Percentiles rank a stretch among this genome's conserved stretches.
Conservation (phyloP, 179 eudicot genomes). For the Gypsophila paniculata region DNA sequence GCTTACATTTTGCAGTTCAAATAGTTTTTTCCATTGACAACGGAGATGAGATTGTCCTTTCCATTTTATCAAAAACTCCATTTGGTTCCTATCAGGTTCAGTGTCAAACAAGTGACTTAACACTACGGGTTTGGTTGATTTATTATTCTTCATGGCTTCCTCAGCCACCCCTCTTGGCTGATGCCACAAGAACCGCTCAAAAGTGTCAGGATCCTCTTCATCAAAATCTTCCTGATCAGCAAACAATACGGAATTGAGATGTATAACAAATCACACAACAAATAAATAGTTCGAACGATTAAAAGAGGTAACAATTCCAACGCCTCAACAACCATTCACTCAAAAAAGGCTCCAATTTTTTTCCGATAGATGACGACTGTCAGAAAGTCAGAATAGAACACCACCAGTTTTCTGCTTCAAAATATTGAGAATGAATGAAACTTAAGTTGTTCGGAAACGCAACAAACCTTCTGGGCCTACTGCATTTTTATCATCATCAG, state of each 20-base stretch:
- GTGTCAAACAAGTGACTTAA: slow-evolving; percentile 71
- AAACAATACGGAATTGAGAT: background rate
- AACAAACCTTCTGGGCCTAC: slow-evolving; percentile 71
- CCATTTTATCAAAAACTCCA: slow-evolving; percentile 94
- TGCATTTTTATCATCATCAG: slow-evolving; percentile 67
- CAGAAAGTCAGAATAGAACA: too few relatives aligned
- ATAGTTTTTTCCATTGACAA: slow-evolving; percentile 80
- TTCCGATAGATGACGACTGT: too few relatives aligned
- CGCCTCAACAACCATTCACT: background rate
- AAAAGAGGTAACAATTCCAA: background rate
- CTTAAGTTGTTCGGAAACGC: background rate
- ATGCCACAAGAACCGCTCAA: slow-evolving; percentile 96
- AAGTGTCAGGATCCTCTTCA: slow-evolving; percentile 84
- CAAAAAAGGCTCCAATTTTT: background rate
- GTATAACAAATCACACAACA: background rate
- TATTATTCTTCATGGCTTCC: slow-evolving; percentile 69
- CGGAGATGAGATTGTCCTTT: slow-evolving; percentile 97
- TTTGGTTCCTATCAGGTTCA: slow-evolving; percentile 82
- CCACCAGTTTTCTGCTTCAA: background rate
- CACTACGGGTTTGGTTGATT: slow-evolving; percentile 66
- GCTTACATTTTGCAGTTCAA: slow-evolving; percentile 85
- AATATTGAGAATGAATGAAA: background rate
- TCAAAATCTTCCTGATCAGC: slow-evolving; percentile 65
- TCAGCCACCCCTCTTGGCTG: slow-evolving; percentile 94
- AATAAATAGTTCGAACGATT: background rate